These are phyloP conservation scores for Yamadazyma nakazawae DNA, from an alignment of 805 yeast species.

Conservation along the genomic window DNA sequence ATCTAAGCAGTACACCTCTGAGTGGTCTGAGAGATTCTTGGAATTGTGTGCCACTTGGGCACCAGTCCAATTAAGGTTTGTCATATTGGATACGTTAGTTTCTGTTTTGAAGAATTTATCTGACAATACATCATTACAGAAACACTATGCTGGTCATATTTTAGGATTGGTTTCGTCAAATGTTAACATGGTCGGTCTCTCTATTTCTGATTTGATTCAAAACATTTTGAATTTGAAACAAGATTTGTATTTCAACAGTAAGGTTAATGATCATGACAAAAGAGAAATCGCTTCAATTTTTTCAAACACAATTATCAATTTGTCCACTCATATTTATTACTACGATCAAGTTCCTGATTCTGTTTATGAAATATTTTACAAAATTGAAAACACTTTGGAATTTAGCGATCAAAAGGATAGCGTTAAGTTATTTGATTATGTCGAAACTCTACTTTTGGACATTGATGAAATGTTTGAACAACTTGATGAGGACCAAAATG, in stretches of 20 bases:
- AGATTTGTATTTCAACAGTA: slow-evolving; percentile 21
- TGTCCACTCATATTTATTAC: slow-evolving; percentile 78
- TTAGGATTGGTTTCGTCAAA: slow-evolving; percentile 67
- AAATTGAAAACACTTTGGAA: slow-evolving; percentile 33
- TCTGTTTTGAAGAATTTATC: slow-evolving; percentile 25
- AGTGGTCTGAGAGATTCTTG: slow-evolving; percentile 57
- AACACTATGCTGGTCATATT: slow-evolving; percentile 43
- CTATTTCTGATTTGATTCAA: slow-evolving; percentile 75
- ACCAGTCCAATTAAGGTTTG: slow-evolving; percentile 75
- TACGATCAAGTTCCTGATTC: slow-evolving; percentile 85
- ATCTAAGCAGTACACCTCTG: slow-evolving; percentile 18
- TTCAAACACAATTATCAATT: slow-evolving; percentile 58
- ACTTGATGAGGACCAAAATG: slow-evolving; percentile 15
- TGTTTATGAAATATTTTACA: slow-evolving; percentile 60
- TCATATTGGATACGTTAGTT: slow-evolving; percentile 48
- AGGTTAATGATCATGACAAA: slow-evolving; percentile 20
- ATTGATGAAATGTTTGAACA: slow-evolving; percentile 28
- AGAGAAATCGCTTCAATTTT: slow-evolving; percentile 40
- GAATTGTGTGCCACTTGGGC: slow-evolving; percentile 71
- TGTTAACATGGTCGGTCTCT: slow-evolving; percentile 82
- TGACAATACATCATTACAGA: slow-evolving; percentile 23
- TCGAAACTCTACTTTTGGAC: slow-evolving; percentile 29
- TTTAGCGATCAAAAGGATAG: slow-evolving; percentile 7
- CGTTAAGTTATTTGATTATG: slow-evolving; percentile 16
- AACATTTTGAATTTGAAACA: slow-evolving; percentile 53